These are phyloP conservation scores for Kwoniella pini DNA, from an alignment of 768 basidiomycete species.

Conservation along the genomic window DNA sequence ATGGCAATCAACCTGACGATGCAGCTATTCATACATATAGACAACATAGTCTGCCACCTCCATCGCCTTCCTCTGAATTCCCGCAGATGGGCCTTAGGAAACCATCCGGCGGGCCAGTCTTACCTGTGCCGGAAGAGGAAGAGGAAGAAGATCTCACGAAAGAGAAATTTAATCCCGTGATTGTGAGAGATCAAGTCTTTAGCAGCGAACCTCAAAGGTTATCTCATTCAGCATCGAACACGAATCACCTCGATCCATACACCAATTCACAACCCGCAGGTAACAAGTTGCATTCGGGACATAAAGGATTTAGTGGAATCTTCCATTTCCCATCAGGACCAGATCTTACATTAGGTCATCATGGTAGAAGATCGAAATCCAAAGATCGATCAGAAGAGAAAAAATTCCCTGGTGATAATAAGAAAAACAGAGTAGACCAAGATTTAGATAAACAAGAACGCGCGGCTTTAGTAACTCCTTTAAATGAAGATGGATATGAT, in stretches of 20 bases:
- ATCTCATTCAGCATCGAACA: not conserved
- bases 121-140: conserved; percentile 17
- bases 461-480: conserved; percentile 9
- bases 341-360: conserved; percentile 11
- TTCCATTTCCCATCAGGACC: conserved; percentile 24
- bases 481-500: not conserved
- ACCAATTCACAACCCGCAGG: not conserved
- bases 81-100: conserved; percentile 2
- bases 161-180: not conserved
- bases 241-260: conserved; percentile 5
- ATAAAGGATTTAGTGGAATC: conserved; percentile 16
- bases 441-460: conserved; percentile 22
- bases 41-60: conserved; percentile 16
- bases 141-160: conserved; percentile 12
- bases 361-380: conserved; percentile 21
- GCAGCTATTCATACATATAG: conserved; percentile 36
- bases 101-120: conserved; percentile 14
- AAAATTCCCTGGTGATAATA: conserved; percentile 7
- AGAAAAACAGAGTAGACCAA: conserved; percentile 10
- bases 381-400: conserved; percentile 12
- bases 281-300: not conserved
- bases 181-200: not conserved
- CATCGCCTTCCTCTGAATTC: conserved; percentile 4
- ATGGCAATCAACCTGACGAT: conserved; percentile 27
- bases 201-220: not conserved